Evolutionary conservation across 352 stramenopile species (phyloP), one percentile per base, ranked within the genome.

Genomic region (Globisporangium spinosum): DNA sequence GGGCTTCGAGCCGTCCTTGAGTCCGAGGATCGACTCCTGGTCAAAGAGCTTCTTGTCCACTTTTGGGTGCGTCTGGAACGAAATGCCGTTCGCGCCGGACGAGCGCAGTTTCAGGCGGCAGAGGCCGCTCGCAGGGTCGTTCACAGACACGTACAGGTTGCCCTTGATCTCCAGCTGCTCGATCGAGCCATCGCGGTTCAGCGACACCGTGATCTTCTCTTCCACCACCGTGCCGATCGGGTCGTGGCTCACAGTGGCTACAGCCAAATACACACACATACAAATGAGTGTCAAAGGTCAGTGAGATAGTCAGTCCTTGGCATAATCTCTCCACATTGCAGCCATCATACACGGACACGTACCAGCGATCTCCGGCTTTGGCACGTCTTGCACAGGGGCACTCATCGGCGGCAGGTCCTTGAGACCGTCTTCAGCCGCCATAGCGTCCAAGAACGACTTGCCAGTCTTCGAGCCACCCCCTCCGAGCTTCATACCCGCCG

Each of bases 31-130:
- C 8, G 83, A 91, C 58, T 94, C 84, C 47, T 85, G 79, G 62
- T 96, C 88, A 51, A 94, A 96, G 23, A 96, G 70, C 45, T 79
- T 88, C 80, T 96, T 96, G 80, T 96, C 88, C 55, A 96, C 79
- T 70, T 96, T 96, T 3, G 88, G 88, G 66, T 96, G 88, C 27
- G 88, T 94, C 77, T 93, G 88, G 74, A 94, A 93, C 10, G 81
- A 83, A 49, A 96, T 83, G 53, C 86, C 88, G 40, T 93, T 90
- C 3, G 73, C 80, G 12, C 68, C 76, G 57, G 82, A 87, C 38
- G 78, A 87, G 45, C 76, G 85, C 62, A 96, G 74, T 65, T 93
- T 91, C 13, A 96, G 72, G 32, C 86, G 81, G 73, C 86, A 93
- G 56, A 74, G 82, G 3, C 78, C 83, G 51, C 80, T 89, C 43